Evolutionary conservation across 2,329 filamentous ascomycete species (phyloP), one percentile per base, ranked within the genome.

Genomic region (Exophiala xenobiotica): DNA sequence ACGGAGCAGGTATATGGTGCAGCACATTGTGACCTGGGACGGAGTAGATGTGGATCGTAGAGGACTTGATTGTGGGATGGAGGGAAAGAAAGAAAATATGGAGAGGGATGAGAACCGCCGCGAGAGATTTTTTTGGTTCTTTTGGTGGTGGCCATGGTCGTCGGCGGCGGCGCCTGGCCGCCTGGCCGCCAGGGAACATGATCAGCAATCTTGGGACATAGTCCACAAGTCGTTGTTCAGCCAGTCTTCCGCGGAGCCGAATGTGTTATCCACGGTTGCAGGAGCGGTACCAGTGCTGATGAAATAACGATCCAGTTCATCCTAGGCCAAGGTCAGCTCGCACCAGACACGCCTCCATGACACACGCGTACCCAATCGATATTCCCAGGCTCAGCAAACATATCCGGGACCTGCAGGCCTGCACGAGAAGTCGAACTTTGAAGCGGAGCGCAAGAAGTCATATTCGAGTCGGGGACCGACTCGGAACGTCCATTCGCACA

Each of bases 261-360:
- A 22, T 19, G 16, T 18, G 6, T 22, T 22, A 20, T 40, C 3
- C 2, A 22, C n/a, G 19, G 38, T 23, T 4, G 38, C 22, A 9
- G 38, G 20, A 18, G 23, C 23, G 6, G 31, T 16, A 8, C 31
- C 31, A 24, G 19, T 40, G 20, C 38, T 40, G 19, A 40, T 40
- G 19, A 40, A 40, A n/a, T 22, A 40, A 6, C 38, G 38, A 40
- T 40, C 38, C 12, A 40, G 9, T 14, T 40, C 38, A 8, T 40
- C 38, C 38, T 40, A 22, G 18, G 19, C 4, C 8, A 40, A 24
- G 6, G 19, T 40, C 14, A 40, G 38, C 6, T 22, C n/a, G 8
- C n/a, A n/a, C 8, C 7, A 6, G 20, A n/a, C n/a, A 23, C 19
- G 12, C 19, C 9, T 4, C n/a, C 8, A 5, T 23, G 38, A 22